Conservation (phyloP, 2,329 filamentous ascomycete genomes). For the Chrysosporium keratinophilum region DNA sequence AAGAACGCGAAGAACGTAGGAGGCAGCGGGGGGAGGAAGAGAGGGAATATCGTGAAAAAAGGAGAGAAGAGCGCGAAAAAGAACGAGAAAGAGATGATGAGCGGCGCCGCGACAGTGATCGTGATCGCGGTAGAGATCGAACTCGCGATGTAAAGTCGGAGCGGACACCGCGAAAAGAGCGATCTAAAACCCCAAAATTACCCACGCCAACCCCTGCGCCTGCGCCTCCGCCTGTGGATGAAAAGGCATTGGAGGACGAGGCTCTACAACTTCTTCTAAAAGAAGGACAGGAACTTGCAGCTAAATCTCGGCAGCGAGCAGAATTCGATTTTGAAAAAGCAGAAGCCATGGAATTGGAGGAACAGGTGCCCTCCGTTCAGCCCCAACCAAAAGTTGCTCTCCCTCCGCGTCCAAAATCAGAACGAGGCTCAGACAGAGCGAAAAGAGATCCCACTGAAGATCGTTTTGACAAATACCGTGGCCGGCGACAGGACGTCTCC, state of each 20-base stretch:
- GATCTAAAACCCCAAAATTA: slow-evolving; percentile 1
- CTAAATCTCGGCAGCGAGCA: slow-evolving; percentile 41
- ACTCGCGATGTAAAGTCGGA: slow-evolving; percentile 16
- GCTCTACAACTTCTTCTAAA: slow-evolving; percentile 45
- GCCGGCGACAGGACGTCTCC: slow-evolving; percentile 22
- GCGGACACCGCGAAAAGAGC: slow-evolving; percentile 10
- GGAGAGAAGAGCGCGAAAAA: slow-evolving; percentile 18
- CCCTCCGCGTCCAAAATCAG: slow-evolving; percentile 8
- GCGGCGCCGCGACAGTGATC: slow-evolving; percentile 21
- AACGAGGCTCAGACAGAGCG: background rate
- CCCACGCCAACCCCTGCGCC: slow-evolving; percentile 13
- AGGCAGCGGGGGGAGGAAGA: slow-evolving; percentile 38
- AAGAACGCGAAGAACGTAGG: slow-evolving; percentile 40
- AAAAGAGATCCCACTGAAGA: slow-evolving; percentile 9
- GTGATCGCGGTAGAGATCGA: slow-evolving; percentile 28
- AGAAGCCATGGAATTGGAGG: slow-evolving; percentile 33
- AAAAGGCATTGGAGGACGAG: slow-evolving; percentile 47
- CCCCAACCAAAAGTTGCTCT: background rate
- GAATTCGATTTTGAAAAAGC: slow-evolving; percentile 43
- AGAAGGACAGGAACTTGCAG: slow-evolving; percentile 46
- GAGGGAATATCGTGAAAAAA: slow-evolving; percentile 35
- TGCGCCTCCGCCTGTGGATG: slow-evolving; percentile 34
- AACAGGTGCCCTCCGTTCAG: slow-evolving; percentile 12
- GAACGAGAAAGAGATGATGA: slow-evolving; percentile 24
- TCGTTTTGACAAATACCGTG: slow-evolving; percentile 11